phyloP scores from a whole-genome alignment of 1,284 basidiomycete species.

The Ceraceosorus guamensis region DNA sequence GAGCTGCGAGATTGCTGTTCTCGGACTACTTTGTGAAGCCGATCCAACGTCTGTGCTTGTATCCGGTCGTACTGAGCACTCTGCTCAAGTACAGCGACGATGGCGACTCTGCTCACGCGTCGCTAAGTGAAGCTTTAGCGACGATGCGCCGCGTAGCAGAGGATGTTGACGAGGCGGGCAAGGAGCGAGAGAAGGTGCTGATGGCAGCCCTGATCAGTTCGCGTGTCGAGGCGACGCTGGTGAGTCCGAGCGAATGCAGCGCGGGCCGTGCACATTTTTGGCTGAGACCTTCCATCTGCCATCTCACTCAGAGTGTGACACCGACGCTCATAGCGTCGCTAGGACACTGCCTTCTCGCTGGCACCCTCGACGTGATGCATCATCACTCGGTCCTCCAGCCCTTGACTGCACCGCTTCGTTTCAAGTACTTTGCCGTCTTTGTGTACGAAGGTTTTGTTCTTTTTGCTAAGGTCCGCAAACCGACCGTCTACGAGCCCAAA shows the following conservation, averaged over 20 bases:
- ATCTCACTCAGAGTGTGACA: conserved; percentile 11
- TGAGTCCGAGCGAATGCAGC: too few relatives aligned
- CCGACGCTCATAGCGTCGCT: conserved; percentile 28
- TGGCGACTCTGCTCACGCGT: conserved; percentile 7
- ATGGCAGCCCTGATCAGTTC: conserved; percentile 36
- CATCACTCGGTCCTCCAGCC: conserved; percentile 34
- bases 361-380: conserved; percentile 43
- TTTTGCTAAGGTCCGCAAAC: conserved; percentile 43
- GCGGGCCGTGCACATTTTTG: too few relatives aligned
- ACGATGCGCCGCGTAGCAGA: conserved; percentile 40
- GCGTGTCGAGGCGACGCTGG: conserved; percentile 32
- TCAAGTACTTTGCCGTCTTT: conserved; percentile 43
- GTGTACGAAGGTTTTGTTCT: conserved; percentile 39
- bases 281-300: too few relatives aligned
- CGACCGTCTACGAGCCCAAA: conserved; percentile 33
- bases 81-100: conserved; percentile 30
- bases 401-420: conserved; percentile 37
- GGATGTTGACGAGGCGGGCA: conserved; percentile 41
- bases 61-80: conserved; percentile 42
- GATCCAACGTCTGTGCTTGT: conserved; percentile 44
- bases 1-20: conserved; percentile 31
- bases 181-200: conserved; percentile 33
- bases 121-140: conserved; percentile 18
- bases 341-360: conserved; percentile 36
- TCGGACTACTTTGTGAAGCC: conserved; percentile 47